Conservation (phyloP, 1,284 basidiomycete species). For the Heimioporus retisporus region DNA sequence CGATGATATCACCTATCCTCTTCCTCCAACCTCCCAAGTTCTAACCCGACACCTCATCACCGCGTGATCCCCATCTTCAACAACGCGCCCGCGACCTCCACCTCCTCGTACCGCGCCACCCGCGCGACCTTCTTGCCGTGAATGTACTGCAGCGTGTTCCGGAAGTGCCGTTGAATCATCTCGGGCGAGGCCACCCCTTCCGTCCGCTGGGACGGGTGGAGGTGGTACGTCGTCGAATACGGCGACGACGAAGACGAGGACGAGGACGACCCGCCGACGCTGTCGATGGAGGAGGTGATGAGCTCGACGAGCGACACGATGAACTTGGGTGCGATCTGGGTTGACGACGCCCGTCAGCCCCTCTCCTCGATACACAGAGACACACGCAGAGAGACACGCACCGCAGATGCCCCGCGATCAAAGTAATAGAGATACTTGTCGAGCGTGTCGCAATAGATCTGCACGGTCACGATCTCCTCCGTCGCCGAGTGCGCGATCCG, state of each 20-base stretch:
- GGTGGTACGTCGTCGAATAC: too few species aligned
- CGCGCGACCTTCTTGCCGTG: not conserved
- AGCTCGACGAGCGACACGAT: conserved; percentile 95
- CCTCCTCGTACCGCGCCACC: not conserved
- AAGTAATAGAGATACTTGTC: conserved; percentile 96
- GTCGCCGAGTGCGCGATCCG: conserved; percentile 95
- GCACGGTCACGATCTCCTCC: conserved; percentile 94
- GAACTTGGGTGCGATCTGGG: conserved; percentile 90
- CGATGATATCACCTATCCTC: too few species aligned
- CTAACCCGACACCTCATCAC: not conserved
- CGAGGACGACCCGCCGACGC: too few species aligned
- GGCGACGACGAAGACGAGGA: too few species aligned
- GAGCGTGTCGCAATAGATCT: conserved; percentile 94
- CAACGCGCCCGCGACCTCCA: not conserved
- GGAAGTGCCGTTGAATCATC: not conserved
- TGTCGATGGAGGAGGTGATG: conserved; percentile 91
- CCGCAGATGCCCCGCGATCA: conserved; percentile 90
- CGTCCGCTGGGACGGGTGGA: not conserved
- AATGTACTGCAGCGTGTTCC: not conserved
- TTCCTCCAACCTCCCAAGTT: too few species aligned
- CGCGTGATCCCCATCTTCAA: not conserved
- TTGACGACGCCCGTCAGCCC: not conserved
- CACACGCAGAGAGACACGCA: conserved; percentile 50
- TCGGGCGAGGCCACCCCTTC: not conserved
- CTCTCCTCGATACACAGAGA: not conserved